These are phyloP conservation scores for Orychophragmus violaceus DNA, from an alignment of 345 rosid genomes.

Conservation along the genomic window DNA sequence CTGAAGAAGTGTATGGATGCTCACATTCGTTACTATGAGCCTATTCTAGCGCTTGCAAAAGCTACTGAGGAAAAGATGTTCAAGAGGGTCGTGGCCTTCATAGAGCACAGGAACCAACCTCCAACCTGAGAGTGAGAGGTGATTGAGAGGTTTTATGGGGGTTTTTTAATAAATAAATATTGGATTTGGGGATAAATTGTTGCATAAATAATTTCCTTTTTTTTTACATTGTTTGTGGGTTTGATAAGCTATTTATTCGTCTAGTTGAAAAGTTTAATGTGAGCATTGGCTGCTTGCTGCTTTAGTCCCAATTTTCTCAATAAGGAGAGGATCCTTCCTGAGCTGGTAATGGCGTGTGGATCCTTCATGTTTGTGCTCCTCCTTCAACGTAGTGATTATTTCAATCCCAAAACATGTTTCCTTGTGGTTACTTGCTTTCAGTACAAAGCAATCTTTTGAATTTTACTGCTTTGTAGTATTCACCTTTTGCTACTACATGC, in stretches of 20 bases:
- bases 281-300: no score
- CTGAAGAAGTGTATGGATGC: slow-evolving; percentile 2
- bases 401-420: not conserved
- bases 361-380: no score
- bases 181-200: no score
- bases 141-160: not conserved
- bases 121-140: not conserved
- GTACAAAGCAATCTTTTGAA: slow-evolving; percentile 17
- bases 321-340: no score
- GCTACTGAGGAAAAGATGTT: not conserved
- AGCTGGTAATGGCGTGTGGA: no score
- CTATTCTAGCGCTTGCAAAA: not conserved
- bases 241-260: no score
- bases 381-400: no score
- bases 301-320: no score
- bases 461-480: not conserved
- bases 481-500: slow-evolving; percentile 2
- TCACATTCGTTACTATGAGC: not conserved
- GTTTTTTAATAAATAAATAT: no score
- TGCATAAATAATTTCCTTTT: no score
- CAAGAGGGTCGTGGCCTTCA: not conserved
- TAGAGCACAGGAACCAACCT: not conserved
- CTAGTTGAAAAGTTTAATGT: no score
- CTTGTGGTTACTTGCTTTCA: not conserved
- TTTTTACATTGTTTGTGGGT: no score